Evolutionary conservation across 176 grass and related monocot genomes (phyloP), one percentile per base, ranked within the genome.

Genomic region (Lolium perenne): DNA sequence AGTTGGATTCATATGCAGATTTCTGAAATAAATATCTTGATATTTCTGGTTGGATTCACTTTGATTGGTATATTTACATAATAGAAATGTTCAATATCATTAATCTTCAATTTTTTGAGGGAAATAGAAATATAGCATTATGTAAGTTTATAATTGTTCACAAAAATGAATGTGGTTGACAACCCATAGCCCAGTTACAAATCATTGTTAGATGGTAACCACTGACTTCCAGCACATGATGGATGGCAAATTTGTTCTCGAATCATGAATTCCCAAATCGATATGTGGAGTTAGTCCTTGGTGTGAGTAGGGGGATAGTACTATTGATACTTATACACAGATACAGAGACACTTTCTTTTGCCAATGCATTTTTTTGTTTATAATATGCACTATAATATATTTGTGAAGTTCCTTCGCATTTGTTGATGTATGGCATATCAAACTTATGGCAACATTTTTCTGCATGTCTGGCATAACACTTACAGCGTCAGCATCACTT

Each of bases 281-380:
- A 47, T 78, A 56, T 41, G 40, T 41, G 40, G 40, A 41, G 40
- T 41, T 41, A 41, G 40, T 41, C 40, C 40, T 41, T 6, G 83
- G 35, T 68, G 61, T 66, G 74, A 78, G 32, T 85, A 85, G 55
- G 60, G 61, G 65, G 32, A 48, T 85, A 85, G 66, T 50, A 25
- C 49, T 38, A 54, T 29, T 29, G 29, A 29, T 29, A 29, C 29
- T 29, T 29, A 29, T 29, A 29, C 29, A 29, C 29, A 29, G 29
- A 29, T 29, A 29, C 29, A 29, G 29, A 29, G 29, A 29, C 29
- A 29, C 29, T 29, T 29, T 29, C 29, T 29, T 29, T 29, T 29
- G 29, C 29, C 29, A 29, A 29, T 29, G 29, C 29, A 29, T 29
- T 29, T 29, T 29, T 29, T 29, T n/a, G 29, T 29, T 29, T 29